Conservation (phyloP, 805 yeast species). For the Phaffomyces opuntiae region DNA sequence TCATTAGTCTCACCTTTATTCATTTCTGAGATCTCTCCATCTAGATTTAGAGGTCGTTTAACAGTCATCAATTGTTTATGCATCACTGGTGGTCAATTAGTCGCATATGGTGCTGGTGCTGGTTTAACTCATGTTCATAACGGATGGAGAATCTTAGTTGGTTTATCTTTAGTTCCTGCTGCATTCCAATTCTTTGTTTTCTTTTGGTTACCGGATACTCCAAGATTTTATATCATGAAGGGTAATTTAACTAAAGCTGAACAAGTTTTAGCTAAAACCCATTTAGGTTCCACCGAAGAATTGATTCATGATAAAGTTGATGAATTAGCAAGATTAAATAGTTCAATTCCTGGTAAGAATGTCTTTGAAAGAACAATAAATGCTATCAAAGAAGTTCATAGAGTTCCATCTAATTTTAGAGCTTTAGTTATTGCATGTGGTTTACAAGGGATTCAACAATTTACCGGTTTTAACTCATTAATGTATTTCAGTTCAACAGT, state of each 20-base stretch:
- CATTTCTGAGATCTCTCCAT: constrained; percentile 88
- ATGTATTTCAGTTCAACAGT: constrained; percentile 94
- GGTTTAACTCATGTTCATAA: constrained; percentile 65
- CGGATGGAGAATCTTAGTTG: constrained; percentile 94
- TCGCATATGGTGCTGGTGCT: constrained; percentile 92
- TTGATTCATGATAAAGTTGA: constrained; percentile 60
- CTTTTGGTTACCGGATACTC: constrained; percentile 90
- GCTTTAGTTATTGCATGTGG: constrained; percentile 90
- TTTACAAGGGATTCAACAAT: constrained; percentile 92
- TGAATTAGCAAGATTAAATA: constrained; percentile 49
- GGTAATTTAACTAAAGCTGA: constrained; percentile 61
- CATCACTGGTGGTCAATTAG: constrained; percentile 90
- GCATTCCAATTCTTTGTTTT: constrained; percentile 69
- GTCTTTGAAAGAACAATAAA: constrained; percentile 48
- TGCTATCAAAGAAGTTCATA: constrained; percentile 57
- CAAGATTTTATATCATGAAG: constrained; percentile 77
- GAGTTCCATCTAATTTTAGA: constrained; percentile 72
- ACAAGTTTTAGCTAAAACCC: constrained; percentile 54
- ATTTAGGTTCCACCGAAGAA: constrained; percentile 54
- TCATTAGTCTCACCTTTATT: constrained; percentile 91
- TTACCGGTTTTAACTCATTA: constrained; percentile 92
- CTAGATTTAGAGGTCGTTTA: constrained; percentile 83
- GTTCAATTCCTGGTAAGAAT: constrained; percentile 39
- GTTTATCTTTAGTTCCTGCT: constrained; percentile 85
- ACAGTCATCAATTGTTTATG: constrained; percentile 84